Conservation (phyloP, 192 early-diverging fungal species). For the Coemansia reversa region DNA sequence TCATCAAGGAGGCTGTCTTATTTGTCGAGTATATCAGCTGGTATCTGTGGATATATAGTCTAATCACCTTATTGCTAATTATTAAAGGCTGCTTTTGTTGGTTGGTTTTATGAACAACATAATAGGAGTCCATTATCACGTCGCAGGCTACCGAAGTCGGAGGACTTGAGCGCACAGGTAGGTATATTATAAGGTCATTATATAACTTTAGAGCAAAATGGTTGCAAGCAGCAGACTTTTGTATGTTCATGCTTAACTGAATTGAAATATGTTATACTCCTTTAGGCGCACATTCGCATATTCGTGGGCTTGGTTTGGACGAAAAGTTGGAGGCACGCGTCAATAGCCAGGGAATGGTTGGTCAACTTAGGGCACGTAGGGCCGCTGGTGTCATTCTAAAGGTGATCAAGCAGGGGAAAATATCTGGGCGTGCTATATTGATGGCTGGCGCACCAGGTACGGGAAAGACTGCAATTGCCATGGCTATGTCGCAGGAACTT, state of each 20-base stretch:
- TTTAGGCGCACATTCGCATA: constrained; percentile 95
- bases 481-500: constrained; percentile 96
- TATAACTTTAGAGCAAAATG: too few relatives aligned
- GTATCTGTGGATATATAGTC: too few relatives aligned
- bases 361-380: constrained; percentile 89
- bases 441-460: constrained; percentile 99
- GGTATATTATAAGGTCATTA: background rate
- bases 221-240: background rate
- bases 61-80: background rate
- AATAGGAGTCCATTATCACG: constrained; percentile 54
- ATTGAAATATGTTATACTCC: background rate
- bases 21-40: too few relatives aligned
- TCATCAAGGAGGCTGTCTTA: too few relatives aligned
- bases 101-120: background rate
- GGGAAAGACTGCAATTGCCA: constrained; percentile 99
- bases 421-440: constrained; percentile 93
- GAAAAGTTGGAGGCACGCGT: constrained; percentile 86
- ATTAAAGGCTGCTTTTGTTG: constrained; percentile 1
- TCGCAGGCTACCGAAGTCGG: constrained; percentile 48
- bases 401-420: constrained; percentile 97
- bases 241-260: background rate
- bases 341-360: constrained; percentile 96
- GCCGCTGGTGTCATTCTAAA: constrained; percentile 95
- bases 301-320: constrained; percentile 93
- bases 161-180: constrained; percentile 56